These are phyloP conservation scores for Vicia faba DNA, from an alignment of 306 rosid genomes.

Conservation along the genomic window DNA sequence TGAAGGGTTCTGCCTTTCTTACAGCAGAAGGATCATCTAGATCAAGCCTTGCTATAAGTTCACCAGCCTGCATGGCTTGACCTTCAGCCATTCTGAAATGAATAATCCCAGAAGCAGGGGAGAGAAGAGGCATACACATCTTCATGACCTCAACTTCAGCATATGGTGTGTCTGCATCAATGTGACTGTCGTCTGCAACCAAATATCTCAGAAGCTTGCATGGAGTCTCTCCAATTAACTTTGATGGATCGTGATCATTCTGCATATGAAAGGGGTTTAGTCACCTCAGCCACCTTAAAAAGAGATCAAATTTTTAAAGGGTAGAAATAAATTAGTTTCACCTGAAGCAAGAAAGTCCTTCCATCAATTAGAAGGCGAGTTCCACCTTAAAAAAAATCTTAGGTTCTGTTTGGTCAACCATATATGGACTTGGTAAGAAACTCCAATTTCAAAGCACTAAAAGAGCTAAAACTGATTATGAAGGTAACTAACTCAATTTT, in stretches of 20 bases:
- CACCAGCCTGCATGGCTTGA: constrained; percentile 99
- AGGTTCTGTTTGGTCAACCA: constrained; percentile 43
- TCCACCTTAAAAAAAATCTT: constrained; percentile 53
- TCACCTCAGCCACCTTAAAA: constrained; percentile 34
- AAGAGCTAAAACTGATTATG: constrained; percentile 18
- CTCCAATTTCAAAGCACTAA: constrained; percentile 33
- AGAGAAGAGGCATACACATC: constrained; percentile 99
- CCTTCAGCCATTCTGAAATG: constrained; percentile 94
- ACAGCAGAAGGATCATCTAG: constrained; percentile 97
- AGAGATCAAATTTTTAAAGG: constrained; percentile 9
- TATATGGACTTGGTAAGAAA: constrained; percentile 33
- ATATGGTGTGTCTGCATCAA: constrained; percentile 89
- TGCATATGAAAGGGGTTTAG: constrained; percentile 47
- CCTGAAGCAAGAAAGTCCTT: constrained; percentile 99
- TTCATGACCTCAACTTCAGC: constrained; percentile 99
- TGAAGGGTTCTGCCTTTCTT: constrained; percentile 88
- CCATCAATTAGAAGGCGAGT: constrained; percentile 99
- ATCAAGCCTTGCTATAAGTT: constrained; percentile 93
- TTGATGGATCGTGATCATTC: constrained; percentile 98
- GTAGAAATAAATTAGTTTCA: constrained; percentile 40
- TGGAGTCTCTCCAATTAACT: constrained; percentile 94
- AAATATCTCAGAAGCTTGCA: constrained; percentile 90
- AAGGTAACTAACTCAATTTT: constrained; percentile 31
- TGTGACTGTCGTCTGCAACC: constrained; percentile 71
- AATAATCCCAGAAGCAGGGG: constrained; percentile 93